Evolutionary conservation across 208 protist genomes (phyloP), one percentile per base, ranked within the genome.

Genomic region (Crithidia acanthocephali): DNA sequence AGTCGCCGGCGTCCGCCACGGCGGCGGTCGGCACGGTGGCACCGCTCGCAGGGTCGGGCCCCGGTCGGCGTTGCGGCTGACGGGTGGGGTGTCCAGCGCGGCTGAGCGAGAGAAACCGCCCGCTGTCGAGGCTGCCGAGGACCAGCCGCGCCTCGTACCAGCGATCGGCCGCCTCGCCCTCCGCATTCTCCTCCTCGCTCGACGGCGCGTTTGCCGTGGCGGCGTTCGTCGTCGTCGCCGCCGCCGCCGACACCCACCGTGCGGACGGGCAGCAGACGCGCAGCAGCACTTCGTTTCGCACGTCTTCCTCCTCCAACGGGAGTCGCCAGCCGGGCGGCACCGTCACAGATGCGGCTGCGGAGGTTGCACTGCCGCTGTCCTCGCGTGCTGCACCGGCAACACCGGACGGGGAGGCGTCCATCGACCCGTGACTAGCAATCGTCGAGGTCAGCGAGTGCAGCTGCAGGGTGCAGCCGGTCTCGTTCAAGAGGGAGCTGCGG

Each of bases 401-500:
- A 0, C 30, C 25, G 35, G 33, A 25, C n/a, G 40, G 0, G 40
- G 51, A 25, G 42, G 27, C 15, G 7, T 33, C n/a, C 23, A n/a
- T 53, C 27, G 58, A 58, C n/a, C 42, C 16, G 37, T 30, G 0
- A 33, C 11, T n/a, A 0, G 32, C 16, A 11, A 48, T 22, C 30
- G 61, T 22, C 33, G 51, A 18, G 3, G 50, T n/a, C 23, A 44
- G 61, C 16, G 63, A 62, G 16, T 32, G 30, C 30, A 88, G 40
- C 28, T 84, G 57, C 61, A 91, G 53, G 13, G 75, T 63, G 53
- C 80, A 76, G 33, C 83, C 86, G 10, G 74, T 83, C 48, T 81
- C 74, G 48, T 91, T 91, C 47, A 75, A 72, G 20, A 91, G 57
- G 1, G 80, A 67, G 35, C 52, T 72, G 58, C 79, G 76, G n/a